phyloP scores from a whole-genome alignment of 805 yeast species.

The Millerozyma miso region DNA sequence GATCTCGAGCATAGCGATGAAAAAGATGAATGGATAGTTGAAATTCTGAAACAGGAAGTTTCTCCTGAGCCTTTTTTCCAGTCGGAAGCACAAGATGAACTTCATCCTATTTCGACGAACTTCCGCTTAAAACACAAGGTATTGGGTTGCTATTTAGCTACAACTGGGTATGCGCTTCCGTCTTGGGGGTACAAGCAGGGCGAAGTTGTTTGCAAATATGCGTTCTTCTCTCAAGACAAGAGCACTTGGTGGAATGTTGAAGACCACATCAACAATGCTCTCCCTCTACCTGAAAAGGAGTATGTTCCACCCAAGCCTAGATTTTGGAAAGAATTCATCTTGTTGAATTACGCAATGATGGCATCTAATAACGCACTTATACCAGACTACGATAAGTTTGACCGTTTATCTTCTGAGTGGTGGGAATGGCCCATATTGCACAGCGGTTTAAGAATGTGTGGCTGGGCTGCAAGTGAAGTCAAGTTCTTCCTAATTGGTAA shows the following conservation, averaged over 20 bases:
- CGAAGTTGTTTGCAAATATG: conserved; percentile 65
- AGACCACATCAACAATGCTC: conserved; percentile 52
- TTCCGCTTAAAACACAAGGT: conserved; percentile 62
- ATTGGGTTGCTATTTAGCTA: conserved; percentile 74
- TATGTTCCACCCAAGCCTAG: conserved; percentile 39
- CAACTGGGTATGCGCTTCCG: conserved; percentile 65
- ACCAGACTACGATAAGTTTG: conserved; percentile 73
- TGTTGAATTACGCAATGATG: conserved; percentile 81
- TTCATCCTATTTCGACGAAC: conserved; percentile 75
- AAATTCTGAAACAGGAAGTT: conserved; percentile 61
- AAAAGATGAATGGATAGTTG: conserved; percentile 89
- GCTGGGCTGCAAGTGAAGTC: conserved; percentile 57
- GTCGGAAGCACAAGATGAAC: conserved; percentile 43
- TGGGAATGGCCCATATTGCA: conserved; percentile 90
- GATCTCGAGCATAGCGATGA: conserved; percentile 64
- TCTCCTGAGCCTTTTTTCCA: conserved; percentile 38
- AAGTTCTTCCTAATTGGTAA: conserved; percentile 72
- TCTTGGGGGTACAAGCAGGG: conserved; percentile 85
- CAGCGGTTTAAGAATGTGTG: conserved; percentile 71
- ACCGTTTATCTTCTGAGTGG: conserved; percentile 64
- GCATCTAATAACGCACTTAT: conserved; percentile 79
- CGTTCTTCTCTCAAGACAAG: conserved; percentile 51
- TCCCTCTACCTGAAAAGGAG: conserved; percentile 27
- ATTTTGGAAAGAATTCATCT: conserved; percentile 71
- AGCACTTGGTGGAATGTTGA: conserved; percentile 82